Evolutionary conservation across 371 early-diverging fungal species (phyloP), one percentile per base, ranked within the genome.

Genomic region (Rhizomucor pusillus): DNA sequence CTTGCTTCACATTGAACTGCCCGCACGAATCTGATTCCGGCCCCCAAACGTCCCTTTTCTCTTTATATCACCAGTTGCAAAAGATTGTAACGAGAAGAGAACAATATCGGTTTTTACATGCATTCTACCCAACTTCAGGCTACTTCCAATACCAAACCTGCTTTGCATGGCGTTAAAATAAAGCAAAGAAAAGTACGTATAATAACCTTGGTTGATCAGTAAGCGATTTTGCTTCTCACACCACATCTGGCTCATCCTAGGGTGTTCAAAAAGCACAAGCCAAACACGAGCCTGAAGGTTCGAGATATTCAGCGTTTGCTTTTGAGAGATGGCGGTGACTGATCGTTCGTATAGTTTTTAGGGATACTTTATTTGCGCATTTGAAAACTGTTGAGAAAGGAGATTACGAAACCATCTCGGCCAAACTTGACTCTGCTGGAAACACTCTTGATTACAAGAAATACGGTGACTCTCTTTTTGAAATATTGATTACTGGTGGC

Each of bases 401-500:
- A 50, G 81, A 90, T 67, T 88, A 89, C 70, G 81, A 86, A 47
- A 81, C 79, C 50, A 73, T 91, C 52, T 81, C 87, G 36, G 54
- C 73, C 63, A 80, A 82, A 59, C 85, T 95, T 59, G 95, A 95
- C 75, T 65, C 67, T 29, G 86, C 87, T 50, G 92, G 89, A 54
- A 89, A 90, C 60, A 90, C 90, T 60, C 87, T 94, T 63, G 95
- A 94, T 63, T 92, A 90, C 79, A 89, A 91, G 69, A 88, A 91
- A 66, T 95, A 95, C 90, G 91, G 87, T 57, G 96, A 95, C 63
- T 79, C 90, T 33, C 83, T 95, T 58, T 95, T 94, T 72, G 96
- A 95, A 80, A 74, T 94, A 50, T 76, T 94, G 64, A 85, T 94
- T 60, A 86, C 89, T 54, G 96, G 96, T 53, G 94, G 94, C 60